Conservation (phyloP, 2,329 filamentous ascomycete species). For the Didymella keratinophila region DNA sequence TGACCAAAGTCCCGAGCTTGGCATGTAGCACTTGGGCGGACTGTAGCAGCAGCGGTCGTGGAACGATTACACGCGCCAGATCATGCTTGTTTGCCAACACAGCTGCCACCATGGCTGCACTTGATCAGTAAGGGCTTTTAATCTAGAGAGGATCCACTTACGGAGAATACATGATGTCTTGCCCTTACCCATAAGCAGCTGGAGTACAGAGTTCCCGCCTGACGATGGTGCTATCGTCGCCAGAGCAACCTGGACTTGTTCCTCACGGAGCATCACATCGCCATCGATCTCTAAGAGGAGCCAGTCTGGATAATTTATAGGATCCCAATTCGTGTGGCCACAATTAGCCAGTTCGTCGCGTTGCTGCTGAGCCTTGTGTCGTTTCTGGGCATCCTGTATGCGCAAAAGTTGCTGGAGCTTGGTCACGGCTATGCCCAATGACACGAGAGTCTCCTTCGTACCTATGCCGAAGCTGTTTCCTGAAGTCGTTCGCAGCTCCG, state of each 20-base stretch:
- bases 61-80: conserved; percentile 64
- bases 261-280: conserved; percentile 67
- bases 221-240: conserved; percentile 66
- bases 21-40: conserved; percentile 65
- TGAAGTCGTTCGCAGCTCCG: conserved; percentile 55
- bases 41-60: conserved; percentile 64
- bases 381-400: conserved; percentile 48
- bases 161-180: conserved; percentile 69
- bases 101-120: conserved; percentile 62
- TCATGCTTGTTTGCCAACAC: conserved; percentile 48
- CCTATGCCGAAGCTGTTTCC: conserved; percentile 40
- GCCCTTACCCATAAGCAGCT: conserved; percentile 73
- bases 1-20: conserved; percentile 63
- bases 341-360: conserved; percentile 56
- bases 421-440: conserved; percentile 56
- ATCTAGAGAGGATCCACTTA: conserved; percentile 44
- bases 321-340: conserved; percentile 66
- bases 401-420: conserved; percentile 57
- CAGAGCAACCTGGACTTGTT: conserved; percentile 68
- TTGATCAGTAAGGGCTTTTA: conserved; percentile 58
- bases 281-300: conserved; percentile 72
- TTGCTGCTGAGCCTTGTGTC: conserved; percentile 31
- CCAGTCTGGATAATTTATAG: conserved; percentile 66
- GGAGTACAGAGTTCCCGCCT: conserved; percentile 65
- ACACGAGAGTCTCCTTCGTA: conserved; percentile 54